Percentiles rank a stretch among this genome's conserved stretches.
phyloP scores from a whole-genome alignment of 2,329 filamentous ascomycete species.

The Ceratocystis eucalypticola region DNA sequence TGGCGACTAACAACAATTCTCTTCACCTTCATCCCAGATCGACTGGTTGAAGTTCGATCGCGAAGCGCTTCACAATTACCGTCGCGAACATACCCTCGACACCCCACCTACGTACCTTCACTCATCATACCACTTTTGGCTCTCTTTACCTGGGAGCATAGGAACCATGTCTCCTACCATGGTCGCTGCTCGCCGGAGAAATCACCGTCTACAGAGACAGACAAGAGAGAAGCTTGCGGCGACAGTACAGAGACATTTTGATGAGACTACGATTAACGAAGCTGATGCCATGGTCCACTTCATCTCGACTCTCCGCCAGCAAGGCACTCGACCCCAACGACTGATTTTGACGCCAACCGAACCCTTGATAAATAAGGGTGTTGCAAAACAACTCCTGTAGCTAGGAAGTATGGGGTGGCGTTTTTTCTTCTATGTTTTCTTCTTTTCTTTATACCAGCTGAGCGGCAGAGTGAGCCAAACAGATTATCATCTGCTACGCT shows the following conservation, averaged over 20 bases:
- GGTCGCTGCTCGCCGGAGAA: constrained; percentile 35
- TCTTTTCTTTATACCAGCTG: constrained; percentile 1
- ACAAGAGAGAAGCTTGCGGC: constrained; percentile 59
- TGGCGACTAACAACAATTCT: not conserved
- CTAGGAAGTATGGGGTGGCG: not conserved
- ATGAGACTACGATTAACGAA: constrained; percentile 63
- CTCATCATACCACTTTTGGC: constrained; percentile 46
- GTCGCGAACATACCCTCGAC: constrained; percentile 57
- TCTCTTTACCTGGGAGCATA: constrained; percentile 49
- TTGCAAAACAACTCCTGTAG: not conserved
- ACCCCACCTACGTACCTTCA: constrained; percentile 54
- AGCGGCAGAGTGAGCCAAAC: constrained; percentile 12
- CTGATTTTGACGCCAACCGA: constrained; percentile 12
- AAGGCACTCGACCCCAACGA: constrained; percentile 17
- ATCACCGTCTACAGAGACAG: constrained; percentile 39
- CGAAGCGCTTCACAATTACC: constrained; percentile 58
- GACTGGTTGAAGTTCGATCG: constrained; percentile 57
- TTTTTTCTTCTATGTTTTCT: not conserved
- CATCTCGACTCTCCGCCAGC: constrained; percentile 49
- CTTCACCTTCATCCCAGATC: constrained; percentile 29
- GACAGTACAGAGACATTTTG: constrained; percentile 70
- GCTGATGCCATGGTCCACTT: constrained; percentile 72
- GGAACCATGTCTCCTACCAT: constrained; percentile 64
- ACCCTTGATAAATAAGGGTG: constrained; percentile 14
- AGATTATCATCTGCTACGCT: constrained; percentile 14